Evolutionary conservation across 441 rosid genomes (phyloP).

Genomic region (Aleurites moluccanus): DNA sequence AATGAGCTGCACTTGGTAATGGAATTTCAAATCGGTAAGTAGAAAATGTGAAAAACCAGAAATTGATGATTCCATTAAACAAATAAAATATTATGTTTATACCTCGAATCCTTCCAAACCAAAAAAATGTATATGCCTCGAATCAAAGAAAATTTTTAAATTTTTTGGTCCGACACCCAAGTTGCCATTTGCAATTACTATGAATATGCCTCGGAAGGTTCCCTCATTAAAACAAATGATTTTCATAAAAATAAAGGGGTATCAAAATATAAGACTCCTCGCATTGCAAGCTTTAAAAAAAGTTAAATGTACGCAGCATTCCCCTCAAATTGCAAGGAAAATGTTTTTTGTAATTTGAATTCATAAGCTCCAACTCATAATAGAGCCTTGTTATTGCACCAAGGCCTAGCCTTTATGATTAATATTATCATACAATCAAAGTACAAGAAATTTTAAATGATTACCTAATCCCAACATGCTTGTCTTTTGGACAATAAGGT

Average conservation of each 20-base stretch:
- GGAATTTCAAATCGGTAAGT: slow-evolving; percentile 1
- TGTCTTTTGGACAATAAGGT: slow-evolving; percentile 60
- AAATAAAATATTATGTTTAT: not conserved
- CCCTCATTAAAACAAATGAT: not conserved
- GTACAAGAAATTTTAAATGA: slow-evolving; percentile 10
- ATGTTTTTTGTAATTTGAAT: not conserved
- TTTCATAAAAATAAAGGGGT: not conserved
- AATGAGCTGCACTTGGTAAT: slow-evolving; percentile 55
- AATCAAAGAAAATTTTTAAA: not conserved
- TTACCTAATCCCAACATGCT: slow-evolving; percentile 97
- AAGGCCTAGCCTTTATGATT: not conserved
- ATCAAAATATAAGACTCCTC: not conserved
- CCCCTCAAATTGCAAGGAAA: not conserved
- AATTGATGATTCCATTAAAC: not conserved
- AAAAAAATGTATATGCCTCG: not conserved
- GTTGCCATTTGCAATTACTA: not conserved
- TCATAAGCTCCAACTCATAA: not conserved
- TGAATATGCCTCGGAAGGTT: not conserved
- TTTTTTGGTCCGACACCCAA: not conserved
- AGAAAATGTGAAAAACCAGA: not conserved
- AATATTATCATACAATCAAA: not conserved
- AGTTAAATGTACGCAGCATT: not conserved
- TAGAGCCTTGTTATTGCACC: not conserved
- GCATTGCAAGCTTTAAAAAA: not conserved
- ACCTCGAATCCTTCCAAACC: not conserved